phyloP scores from a whole-genome alignment of 2,329 filamentous ascomycete species.

The Aspergillus cejpii region DNA sequence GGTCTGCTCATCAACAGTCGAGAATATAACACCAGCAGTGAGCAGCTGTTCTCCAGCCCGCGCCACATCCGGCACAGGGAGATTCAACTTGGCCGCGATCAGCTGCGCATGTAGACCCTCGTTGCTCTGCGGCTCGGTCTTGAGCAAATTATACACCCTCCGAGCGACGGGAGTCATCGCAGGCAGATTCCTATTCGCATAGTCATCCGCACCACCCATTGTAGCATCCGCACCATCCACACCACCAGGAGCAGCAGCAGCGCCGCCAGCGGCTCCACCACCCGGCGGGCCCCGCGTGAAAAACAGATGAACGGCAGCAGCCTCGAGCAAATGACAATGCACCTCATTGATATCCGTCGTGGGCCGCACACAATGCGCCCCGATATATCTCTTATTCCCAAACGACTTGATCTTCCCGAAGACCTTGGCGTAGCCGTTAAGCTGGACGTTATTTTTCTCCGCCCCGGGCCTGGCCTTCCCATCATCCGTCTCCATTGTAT shows the following conservation, averaged over 20 bases:
- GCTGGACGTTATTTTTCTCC: constrained; percentile 53
- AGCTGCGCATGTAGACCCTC: constrained; percentile 78
- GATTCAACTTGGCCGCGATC: constrained; percentile 59
- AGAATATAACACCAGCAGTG: constrained; percentile 68
- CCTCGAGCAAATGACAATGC: constrained; percentile 84
- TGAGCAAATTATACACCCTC: constrained; percentile 66
- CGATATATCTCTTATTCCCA: constrained; percentile 74
- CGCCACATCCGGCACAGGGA: constrained; percentile 64
- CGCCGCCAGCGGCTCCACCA: constrained; percentile 41
- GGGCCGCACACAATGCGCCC: constrained; percentile 71
- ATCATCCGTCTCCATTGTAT: constrained; percentile 43
- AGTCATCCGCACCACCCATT: constrained; percentile 33
- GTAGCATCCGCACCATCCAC: constrained; percentile 21
- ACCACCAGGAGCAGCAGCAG: constrained; percentile 37
- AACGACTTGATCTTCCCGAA: constrained; percentile 80
- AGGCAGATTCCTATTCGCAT: constrained; percentile 35
- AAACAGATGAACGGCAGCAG: constrained; percentile 78
- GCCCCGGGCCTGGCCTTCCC: constrained; percentile 37
- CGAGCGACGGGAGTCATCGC: constrained; percentile 53
- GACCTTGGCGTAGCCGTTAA: constrained; percentile 76
- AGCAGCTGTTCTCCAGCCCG: constrained; percentile 77
- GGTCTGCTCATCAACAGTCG: constrained; percentile 86
- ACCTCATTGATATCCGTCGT: constrained; percentile 86
- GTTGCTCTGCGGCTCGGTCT: constrained; percentile 61
- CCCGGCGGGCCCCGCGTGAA: constrained; percentile 63